Base-by-base conservation (phyloP, 1,284 basidiomycete genomes). In the Naganishia sp. region DNA sequence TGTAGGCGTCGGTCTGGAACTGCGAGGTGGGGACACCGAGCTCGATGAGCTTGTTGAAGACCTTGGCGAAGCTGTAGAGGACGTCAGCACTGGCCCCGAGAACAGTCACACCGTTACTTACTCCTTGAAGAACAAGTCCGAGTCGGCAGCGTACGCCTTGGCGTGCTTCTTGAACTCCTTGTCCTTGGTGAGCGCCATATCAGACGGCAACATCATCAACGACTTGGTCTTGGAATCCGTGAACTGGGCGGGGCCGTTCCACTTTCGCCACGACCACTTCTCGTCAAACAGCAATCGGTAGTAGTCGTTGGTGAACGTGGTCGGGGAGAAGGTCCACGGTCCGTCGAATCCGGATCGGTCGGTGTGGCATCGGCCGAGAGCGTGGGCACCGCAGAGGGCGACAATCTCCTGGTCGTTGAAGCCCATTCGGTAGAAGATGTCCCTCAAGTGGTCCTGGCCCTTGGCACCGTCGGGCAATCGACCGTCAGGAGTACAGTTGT, bases 351-450 rank as follows among this genome's bases (percentile, higher is more conserved):
- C 91, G 67, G 90, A 92, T 71, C 88, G 87, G 75, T 77, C 74
- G 84, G 80, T 71, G 83, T 98, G 95, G 85, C 93, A 95, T 76
- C 95, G 90, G 50, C 94, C 94, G 56, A 98, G 86, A 69, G 93
- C 93, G 78, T 99, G 95, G 51, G 92, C 94, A 72, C 95, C 95
- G 41, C 87, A 86, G 71, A 99, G 88, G 61, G 94, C 94, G 66
- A 97, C 94, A 65, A 94, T 94, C 81, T 94, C 93, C 80, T 94
- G 92, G 82, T 98, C 95, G 79, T 95, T 92, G 85, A 97, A 94
- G 65, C 91, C 92, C 91, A 94, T 93, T 72, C 92, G 90, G 81
- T 90, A 87, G 82, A 95, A 95, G 78, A 96, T 90, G 85, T 89
- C 72, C 31, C 95, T 86, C 68, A 98, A 81, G 79, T 99, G 95